A percentile compares a stretch with the other conserved stretches of the same genome.
These are phyloP conservation scores for Ophiostoma perfectum DNA, from an alignment of 2,329 filamentous ascomycete genomes.

Conservation along the genomic window DNA sequence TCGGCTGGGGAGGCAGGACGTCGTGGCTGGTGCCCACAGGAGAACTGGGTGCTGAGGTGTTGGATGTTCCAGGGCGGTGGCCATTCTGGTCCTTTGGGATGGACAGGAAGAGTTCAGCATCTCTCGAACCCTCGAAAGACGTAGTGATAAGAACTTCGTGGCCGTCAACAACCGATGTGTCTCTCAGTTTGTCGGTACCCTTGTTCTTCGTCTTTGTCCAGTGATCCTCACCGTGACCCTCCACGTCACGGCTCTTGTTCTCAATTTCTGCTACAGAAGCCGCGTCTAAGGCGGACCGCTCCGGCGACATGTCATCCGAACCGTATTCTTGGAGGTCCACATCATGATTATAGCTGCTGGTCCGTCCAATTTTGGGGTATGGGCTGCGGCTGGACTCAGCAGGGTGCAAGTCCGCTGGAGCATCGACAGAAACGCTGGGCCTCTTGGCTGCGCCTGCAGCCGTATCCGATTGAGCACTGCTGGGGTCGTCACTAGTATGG, in stretches of 20 bases:
- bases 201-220: conserved; percentile 61
- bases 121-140: conserved; percentile 21
- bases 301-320: conserved; percentile 8
- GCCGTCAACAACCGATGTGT: conserved; percentile 62
- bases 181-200: conserved; percentile 59
- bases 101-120: conserved; percentile 8
- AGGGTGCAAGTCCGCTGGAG: not conserved
- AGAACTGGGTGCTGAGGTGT: not conserved
- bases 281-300: not conserved
- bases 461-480: not conserved
- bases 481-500: conserved; percentile 29
- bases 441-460: not conserved
- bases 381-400: not conserved
- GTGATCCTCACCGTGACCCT: conserved; percentile 70
- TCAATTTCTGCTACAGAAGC: conserved; percentile 42
- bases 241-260: conserved; percentile 67
- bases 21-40: conserved; percentile 29
- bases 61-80: conserved; percentile 7
- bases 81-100: not conserved
- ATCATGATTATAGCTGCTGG: conserved; percentile 71
- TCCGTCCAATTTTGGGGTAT: conserved; percentile 28
- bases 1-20: conserved; percentile 54
- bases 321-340: conserved; percentile 50
- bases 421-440: not conserved
- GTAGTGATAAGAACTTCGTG: conserved; percentile 67